phyloP scores from a whole-genome alignment of 2,329 filamentous ascomycete species.

The Cladophialophora carrionii region DNA sequence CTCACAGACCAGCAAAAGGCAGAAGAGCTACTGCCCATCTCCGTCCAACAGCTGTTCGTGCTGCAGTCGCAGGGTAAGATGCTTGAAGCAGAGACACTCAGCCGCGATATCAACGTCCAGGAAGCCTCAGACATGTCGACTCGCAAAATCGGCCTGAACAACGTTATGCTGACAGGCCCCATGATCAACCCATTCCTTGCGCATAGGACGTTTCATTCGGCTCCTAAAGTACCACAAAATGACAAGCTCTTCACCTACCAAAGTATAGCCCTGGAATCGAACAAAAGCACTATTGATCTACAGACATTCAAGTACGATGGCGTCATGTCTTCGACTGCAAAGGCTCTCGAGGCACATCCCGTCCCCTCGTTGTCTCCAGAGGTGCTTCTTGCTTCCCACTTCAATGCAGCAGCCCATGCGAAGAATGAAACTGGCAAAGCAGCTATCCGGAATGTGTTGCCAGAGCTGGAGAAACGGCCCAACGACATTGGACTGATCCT shows the following conservation, averaged over 20 bases:
- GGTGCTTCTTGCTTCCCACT: slow-evolving; percentile 61
- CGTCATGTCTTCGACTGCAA: slow-evolving; percentile 56
- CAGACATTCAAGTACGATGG: slow-evolving; percentile 63
- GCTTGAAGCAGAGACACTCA: slow-evolving; percentile 59
- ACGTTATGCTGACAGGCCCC: slow-evolving; percentile 55
- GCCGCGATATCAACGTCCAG: slow-evolving; percentile 55
- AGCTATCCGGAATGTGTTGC: slow-evolving; percentile 70
- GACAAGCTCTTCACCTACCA: slow-evolving; percentile 65
- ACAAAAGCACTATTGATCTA: slow-evolving; percentile 61
- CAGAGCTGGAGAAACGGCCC: slow-evolving; percentile 72
- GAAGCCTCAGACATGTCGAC: slow-evolving; percentile 63
- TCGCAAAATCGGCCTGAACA: slow-evolving; percentile 63
- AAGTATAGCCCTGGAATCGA: slow-evolving; percentile 56
- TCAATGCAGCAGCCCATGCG: slow-evolving; percentile 75
- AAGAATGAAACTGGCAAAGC: slow-evolving; percentile 64
- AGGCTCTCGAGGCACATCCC: slow-evolving; percentile 53
- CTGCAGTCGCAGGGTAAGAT: slow-evolving; percentile 58
- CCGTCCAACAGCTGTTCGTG: slow-evolving; percentile 65
- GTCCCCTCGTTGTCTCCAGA: slow-evolving; percentile 55
- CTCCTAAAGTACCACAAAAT: slow-evolving; percentile 53
- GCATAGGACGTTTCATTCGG: slow-evolving; percentile 60
- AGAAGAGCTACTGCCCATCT: slow-evolving; percentile 63
- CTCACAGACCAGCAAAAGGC: slow-evolving; percentile 62
- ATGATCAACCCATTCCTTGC: slow-evolving; percentile 61
- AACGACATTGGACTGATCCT: slow-evolving; percentile 79